A percentile compares a stretch with the other conserved stretches of the same genome.
phyloP scores from a whole-genome alignment of 2,329 filamentous ascomycete genomes.

The Trichophyton rubrum region DNA sequence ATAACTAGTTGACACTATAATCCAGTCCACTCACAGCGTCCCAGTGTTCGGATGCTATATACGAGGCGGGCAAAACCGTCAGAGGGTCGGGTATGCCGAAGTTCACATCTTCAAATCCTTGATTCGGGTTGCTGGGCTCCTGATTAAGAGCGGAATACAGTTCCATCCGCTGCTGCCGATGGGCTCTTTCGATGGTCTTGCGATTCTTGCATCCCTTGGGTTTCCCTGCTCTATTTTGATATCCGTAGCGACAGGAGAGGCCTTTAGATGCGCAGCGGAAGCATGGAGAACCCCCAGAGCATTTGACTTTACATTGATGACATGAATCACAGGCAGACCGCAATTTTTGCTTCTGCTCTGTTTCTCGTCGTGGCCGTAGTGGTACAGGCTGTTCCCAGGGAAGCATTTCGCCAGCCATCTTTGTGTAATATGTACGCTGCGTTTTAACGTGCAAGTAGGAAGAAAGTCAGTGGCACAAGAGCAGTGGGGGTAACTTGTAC shows the following conservation, averaged over 20 bases:
- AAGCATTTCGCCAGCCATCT: neutral
- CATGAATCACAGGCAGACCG: conserved; percentile 4
- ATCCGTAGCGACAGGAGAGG: neutral
- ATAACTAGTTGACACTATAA: neutral
- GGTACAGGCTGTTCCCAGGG: neutral
- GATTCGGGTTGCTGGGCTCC: neutral
- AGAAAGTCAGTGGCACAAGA: neutral
- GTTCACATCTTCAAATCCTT: neutral
- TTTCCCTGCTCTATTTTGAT: conserved; percentile 3
- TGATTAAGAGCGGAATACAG: neutral
- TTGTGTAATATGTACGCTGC: neutral
- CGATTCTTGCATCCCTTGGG: conserved; percentile 2
- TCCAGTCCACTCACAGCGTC: neutral
- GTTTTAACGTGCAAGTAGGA: neutral
- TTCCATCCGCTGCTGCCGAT: neutral
- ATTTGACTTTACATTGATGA: conserved; percentile 3
- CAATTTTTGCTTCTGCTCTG: neutral
- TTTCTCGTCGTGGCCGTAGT: neutral
- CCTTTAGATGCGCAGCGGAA: conserved; percentile 2
- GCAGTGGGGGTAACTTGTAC: neutral
- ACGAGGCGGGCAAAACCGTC: neutral
- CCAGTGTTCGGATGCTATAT: neutral
- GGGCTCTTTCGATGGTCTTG: conserved; percentile 2
- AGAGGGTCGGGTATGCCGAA: neutral
- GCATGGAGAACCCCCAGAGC: neutral